These are phyloP conservation scores for Metschnikowia orientalis DNA, from an alignment of 805 yeast genomes.

Conservation along the genomic window DNA sequence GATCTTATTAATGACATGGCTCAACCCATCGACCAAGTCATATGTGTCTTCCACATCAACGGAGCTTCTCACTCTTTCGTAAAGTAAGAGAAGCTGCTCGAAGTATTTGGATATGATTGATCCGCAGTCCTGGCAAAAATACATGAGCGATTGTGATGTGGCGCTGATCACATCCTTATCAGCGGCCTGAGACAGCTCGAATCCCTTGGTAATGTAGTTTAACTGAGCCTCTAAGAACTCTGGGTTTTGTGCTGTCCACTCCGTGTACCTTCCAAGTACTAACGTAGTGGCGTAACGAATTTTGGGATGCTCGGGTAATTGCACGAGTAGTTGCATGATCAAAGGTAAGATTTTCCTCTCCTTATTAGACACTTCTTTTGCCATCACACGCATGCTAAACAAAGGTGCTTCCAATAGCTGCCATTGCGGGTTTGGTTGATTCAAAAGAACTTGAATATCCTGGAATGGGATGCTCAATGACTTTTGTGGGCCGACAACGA, in stretches of 20 bases:
- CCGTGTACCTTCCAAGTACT: slow-evolving; percentile 92
- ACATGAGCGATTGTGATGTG: slow-evolving; percentile 90
- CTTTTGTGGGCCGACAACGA: slow-evolving; percentile 71
- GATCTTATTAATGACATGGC: slow-evolving; percentile 69
- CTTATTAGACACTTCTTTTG: slow-evolving; percentile 70
- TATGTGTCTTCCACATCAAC: slow-evolving; percentile 66
- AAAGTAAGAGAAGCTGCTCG: slow-evolving; percentile 72
- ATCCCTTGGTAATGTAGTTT: slow-evolving; percentile 77
- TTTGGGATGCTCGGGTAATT: slow-evolving; percentile 78
- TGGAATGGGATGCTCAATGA: slow-evolving; percentile 70
- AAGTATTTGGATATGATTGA: slow-evolving; percentile 57
- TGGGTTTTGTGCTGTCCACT: slow-evolving; percentile 89
- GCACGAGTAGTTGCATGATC: slow-evolving; percentile 63
- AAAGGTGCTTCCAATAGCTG: slow-evolving; percentile 87
- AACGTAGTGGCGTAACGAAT: slow-evolving; percentile 89
- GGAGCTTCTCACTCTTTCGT: slow-evolving; percentile 46
- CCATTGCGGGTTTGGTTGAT: slow-evolving; percentile 50
- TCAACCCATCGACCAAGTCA: slow-evolving; percentile 86
- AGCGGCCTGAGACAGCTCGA: slow-evolving; percentile 26
- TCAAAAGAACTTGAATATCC: slow-evolving; percentile 44
- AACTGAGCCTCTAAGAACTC: slow-evolving; percentile 77
- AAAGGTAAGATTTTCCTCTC: slow-evolving; percentile 70
- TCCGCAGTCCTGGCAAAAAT: slow-evolving; percentile 89
- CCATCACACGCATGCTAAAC: slow-evolving; percentile 90
- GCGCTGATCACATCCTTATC: slow-evolving; percentile 63